These are phyloP conservation scores for Hyphopichia pseudoburtonii DNA, from an alignment of 1,139 yeast species.

Conservation along the genomic window DNA sequence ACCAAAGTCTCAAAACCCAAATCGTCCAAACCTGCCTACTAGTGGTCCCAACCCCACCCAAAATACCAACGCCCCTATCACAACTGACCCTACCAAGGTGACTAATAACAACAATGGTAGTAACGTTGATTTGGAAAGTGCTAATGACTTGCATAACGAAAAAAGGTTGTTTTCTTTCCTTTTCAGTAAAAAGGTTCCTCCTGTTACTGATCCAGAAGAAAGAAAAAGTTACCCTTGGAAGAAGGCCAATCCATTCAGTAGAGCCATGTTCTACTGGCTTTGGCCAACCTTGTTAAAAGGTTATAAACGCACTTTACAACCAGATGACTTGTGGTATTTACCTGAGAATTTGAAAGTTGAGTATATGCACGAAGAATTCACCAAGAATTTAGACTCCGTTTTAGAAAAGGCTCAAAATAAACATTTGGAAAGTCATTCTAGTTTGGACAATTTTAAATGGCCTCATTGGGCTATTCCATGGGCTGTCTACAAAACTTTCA, in stretches of 20 bases:
- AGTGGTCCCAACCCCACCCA: too few species aligned
- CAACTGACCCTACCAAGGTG: neutral
- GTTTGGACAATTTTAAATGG: conserved; percentile 33
- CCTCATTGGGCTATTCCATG: conserved; percentile 35
- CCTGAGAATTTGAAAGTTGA: conserved; percentile 43
- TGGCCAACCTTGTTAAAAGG: conserved; percentile 42
- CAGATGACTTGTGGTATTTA: conserved; percentile 40
- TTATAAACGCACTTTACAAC: conserved; percentile 42
- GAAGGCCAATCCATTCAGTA: conserved; percentile 20
- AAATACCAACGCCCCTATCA: neutral
- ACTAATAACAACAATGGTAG: neutral
- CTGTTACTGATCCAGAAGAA: conserved; percentile 36
- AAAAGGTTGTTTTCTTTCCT: conserved; percentile 32
- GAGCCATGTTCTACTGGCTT: conserved; percentile 42
- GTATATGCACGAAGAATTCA: conserved; percentile 34
- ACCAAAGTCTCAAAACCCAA: conserved; percentile 2
- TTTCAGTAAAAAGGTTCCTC: conserved; percentile 38
- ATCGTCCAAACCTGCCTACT: too few species aligned
- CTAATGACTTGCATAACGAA: conserved; percentile 22
- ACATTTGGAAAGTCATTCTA: conserved; percentile 23
- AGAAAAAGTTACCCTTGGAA: conserved; percentile 41
- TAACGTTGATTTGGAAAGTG: conserved; percentile 10
- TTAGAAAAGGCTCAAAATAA: conserved; percentile 21
- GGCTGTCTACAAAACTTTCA: conserved; percentile 40
- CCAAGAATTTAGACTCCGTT: conserved; percentile 21